Base-by-base conservation (phyloP, 2,329 filamentous ascomycete genomes). In the Claviceps sp. region DNA sequence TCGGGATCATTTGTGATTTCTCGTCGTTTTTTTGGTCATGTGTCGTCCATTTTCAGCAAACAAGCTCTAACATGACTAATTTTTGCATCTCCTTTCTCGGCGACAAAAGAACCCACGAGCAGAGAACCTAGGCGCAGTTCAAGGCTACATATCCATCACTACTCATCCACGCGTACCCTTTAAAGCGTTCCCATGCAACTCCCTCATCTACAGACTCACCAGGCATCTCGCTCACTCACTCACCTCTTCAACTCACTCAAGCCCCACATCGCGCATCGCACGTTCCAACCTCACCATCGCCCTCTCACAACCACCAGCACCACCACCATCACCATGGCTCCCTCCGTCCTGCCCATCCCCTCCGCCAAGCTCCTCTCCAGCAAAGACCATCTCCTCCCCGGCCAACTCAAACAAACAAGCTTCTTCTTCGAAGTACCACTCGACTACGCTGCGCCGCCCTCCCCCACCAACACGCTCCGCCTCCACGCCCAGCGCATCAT, bases 391-490 rank as follows among this genome's bases (percentile, higher is more conserved):
- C 54, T 66, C 43, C 51, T 70, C n/a, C 69, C 70, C 30, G 88
- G 88, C 48, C 84, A 83, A 63, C 74, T 94, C 46, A 74, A 78
- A 55, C 78, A 94, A 55, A 85, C 85, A 2, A 89, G 95, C 65
- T 77, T 91, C 61, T 85, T 89, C 72, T 95, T 95, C 68, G 78
- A 88, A 58, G 89, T 95, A 11, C 89, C 90, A 3, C 76, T 87
- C 55, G 86, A 95, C 70, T 86, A 95, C 67, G 69, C 81, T 81
- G 1, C 64, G 71, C 3, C 71, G 73, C 34, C 82, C 51, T 81
- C 81, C 1, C 64, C 71, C 3, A 71, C 74, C 34, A 78, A 77
- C 47, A 80, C 73, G 5, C 75, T 96, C 56, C 80, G 78, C 52
- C 73, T 96, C 39, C 96, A 95, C 66, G 89, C 80, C 38, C 84